Percentiles rank a stretch among this genome's conserved stretches.
Evolutionary conservation across 331 rosid species (phyloP).

Genomic region (Phaseolus coccineus): DNA sequence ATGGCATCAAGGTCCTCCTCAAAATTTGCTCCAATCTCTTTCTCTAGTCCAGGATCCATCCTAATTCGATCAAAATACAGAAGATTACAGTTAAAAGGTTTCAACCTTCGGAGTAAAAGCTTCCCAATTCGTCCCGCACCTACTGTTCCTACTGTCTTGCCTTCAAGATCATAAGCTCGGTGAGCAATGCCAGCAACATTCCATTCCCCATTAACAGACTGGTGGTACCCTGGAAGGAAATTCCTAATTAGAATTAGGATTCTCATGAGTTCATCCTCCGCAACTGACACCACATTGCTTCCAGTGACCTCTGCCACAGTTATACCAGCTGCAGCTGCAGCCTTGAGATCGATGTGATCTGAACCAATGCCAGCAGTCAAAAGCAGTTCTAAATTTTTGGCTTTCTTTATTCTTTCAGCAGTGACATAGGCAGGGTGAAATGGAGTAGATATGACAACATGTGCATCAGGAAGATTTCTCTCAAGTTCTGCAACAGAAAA

Average conservation of each 20-base stretch:
- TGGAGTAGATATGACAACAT: conserved; percentile 93
- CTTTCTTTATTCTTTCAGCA: conserved; percentile 88
- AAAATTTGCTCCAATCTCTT: conserved; percentile 74
- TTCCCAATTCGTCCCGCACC: conserved; percentile 94
- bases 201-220: conserved; percentile 84
- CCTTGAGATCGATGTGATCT: conserved; percentile 88
- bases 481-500: conserved; percentile 69
- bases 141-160: conserved; percentile 90
- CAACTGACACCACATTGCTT: conserved; percentile 91
- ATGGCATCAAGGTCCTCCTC: conserved; percentile 94
- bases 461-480: conserved; percentile 83
- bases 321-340: conserved; percentile 94
- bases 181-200: conserved; percentile 91
- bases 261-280: conserved; percentile 97
- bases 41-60: conserved; percentile 81
- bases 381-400: conserved; percentile 85
- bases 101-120: conserved; percentile 90
- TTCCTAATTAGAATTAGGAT: conserved; percentile 88
- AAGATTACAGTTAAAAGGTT: conserved; percentile 87
- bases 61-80: conserved; percentile 82
- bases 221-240: conserved; percentile 85
- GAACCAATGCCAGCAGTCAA: conserved; percentile 97
- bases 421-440: conserved; percentile 99
- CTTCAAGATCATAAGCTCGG: conserved; percentile 94
- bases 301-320: conserved; percentile 99